phyloP scores from a whole-genome alignment of 2,329 filamentous ascomycete genomes.

The Diaporthe sp. region DNA sequence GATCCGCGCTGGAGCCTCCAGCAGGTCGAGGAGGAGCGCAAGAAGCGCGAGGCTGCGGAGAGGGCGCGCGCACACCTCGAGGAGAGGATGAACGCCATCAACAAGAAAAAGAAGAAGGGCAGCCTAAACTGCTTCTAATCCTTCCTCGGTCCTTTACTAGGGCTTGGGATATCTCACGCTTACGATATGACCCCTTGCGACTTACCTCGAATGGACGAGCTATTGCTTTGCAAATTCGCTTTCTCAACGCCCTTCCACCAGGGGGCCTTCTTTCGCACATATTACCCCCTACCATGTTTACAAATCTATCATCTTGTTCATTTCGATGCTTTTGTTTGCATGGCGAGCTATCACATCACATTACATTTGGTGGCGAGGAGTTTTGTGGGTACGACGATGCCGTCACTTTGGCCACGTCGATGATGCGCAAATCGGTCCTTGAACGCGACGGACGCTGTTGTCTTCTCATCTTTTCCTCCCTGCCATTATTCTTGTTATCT shows the following conservation, averaged over 20 bases:
- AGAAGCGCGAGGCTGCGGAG: conserved; percentile 91
- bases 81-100: conserved; percentile 93
- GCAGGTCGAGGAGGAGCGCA: conserved; percentile 95
- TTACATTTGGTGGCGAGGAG: conserved; percentile 36
- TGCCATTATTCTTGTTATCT: neutral
- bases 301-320: conserved; percentile 5
- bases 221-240: neutral
- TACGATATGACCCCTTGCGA: conserved; percentile 32
- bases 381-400: conserved; percentile 33
- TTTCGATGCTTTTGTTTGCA: conserved; percentile 23
- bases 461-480: neutral
- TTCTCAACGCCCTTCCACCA: neutral
- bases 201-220: conserved; percentile 22
- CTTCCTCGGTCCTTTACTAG: neutral
- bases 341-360: conserved; percentile 31
- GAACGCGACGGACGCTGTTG: conserved; percentile 12
- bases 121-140: conserved; percentile 95
- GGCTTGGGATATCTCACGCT: conserved; percentile 7
- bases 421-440: conserved; percentile 29
- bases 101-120: conserved; percentile 91
- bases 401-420: conserved; percentile 18
- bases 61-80: conserved; percentile 89
- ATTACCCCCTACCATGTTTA: conserved; percentile 30
- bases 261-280: conserved; percentile 34
- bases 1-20: conserved; percentile 80